Conservation (phyloP, 2,329 filamentous ascomycete species). For the Trichoderma sp. region DNA sequence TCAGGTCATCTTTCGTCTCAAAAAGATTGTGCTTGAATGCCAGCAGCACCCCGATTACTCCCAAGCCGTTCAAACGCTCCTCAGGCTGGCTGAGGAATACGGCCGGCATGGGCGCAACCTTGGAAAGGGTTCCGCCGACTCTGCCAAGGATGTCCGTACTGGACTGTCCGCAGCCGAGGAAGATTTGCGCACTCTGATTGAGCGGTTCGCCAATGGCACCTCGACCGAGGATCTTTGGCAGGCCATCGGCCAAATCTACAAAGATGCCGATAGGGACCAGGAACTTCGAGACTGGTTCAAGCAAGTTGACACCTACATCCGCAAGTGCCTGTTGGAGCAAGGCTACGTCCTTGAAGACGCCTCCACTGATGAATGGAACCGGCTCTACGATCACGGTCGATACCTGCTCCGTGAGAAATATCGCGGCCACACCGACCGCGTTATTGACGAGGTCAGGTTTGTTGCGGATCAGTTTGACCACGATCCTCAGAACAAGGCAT, state of each 20-base stretch:
- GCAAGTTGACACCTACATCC: slow-evolving; percentile 72
- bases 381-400: slow-evolving; percentile 79
- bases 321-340: slow-evolving; percentile 81
- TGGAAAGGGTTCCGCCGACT: slow-evolving; percentile 63
- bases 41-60: slow-evolving; percentile 95
- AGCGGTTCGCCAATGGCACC: slow-evolving; percentile 94
- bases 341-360: slow-evolving; percentile 85
- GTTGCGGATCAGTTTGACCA: slow-evolving; percentile 84
- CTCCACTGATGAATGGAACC: slow-evolving; percentile 79
- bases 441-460: slow-evolving; percentile 90
- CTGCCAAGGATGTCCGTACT: slow-evolving; percentile 72
- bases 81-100: slow-evolving; percentile 84
- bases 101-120: slow-evolving; percentile 69
- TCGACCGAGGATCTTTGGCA: slow-evolving; percentile 85
- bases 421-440: slow-evolving; percentile 77
- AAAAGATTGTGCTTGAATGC: slow-evolving; percentile 96
- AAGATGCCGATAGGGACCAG: slow-evolving; percentile 80
- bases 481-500: slow-evolving; percentile 82
- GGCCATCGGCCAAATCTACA: slow-evolving; percentile 82
- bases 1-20: slow-evolving; percentile 87
- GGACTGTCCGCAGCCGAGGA: slow-evolving; percentile 71
- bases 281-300: slow-evolving; percentile 92
- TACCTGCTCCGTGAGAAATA: slow-evolving; percentile 90
- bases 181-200: slow-evolving; percentile 78
- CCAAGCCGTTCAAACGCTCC: slow-evolving; percentile 83